Evolutionary conservation across 208 protist species (phyloP).

Genomic region (Tritrichomonas foetus): DNA sequence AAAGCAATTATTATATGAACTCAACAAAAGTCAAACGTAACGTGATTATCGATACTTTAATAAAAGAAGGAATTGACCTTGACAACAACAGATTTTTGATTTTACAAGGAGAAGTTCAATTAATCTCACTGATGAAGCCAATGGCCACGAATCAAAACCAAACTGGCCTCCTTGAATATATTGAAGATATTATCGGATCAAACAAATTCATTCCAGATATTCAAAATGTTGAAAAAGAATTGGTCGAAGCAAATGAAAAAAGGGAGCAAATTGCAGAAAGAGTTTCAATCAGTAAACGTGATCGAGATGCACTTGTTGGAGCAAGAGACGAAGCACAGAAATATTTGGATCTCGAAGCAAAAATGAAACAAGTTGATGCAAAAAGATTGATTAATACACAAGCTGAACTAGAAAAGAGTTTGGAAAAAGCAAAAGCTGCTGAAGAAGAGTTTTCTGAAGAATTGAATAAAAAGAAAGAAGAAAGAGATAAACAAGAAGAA

Average conservation of each 20-base stretch:
- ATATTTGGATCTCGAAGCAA: neutral
- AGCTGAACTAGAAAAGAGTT: neutral
- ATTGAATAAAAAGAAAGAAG: neutral
- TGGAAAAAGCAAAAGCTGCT: neutral
- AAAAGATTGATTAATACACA: neutral
- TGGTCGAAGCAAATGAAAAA: constrained; percentile 80
- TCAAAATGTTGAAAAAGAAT: constrained; percentile 62
- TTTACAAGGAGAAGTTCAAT: constrained; percentile 98
- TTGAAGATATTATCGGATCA: constrained; percentile 98
- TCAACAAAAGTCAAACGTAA: constrained; percentile 51
- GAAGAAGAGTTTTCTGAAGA: neutral
- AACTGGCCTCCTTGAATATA: constrained; percentile 97
- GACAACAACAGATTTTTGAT: constrained; percentile 99
- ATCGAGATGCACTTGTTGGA: constrained; percentile 69
- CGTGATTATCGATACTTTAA: constrained; percentile 74
- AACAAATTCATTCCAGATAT: constrained; percentile 80
- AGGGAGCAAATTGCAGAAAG: constrained; percentile 77
- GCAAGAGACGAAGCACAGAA: constrained; percentile 32
- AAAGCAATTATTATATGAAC: constrained; percentile 85
- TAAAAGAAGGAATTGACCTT: constrained; percentile 91
- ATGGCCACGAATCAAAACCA: constrained; percentile 84
- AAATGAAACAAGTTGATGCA: neutral
- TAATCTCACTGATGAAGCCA: constrained; percentile 99
- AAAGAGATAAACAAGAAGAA: neutral
- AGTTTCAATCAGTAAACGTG: constrained; percentile 79